phyloP scores from a whole-genome alignment of 192 early-diverging fungal species.

The Phlyctochytrium arcticum region DNA sequence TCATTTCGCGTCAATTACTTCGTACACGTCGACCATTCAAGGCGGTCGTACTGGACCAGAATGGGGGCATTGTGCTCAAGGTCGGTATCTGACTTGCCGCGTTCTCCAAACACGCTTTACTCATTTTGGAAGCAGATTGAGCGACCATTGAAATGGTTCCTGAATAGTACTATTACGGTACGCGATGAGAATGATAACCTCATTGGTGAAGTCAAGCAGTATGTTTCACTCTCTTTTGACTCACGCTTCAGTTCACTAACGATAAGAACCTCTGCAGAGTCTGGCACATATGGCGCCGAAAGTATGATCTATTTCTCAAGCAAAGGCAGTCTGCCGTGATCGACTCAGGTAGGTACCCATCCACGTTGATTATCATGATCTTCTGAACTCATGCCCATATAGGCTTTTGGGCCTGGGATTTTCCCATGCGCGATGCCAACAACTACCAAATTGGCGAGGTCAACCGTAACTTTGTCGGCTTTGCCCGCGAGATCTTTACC shows the following conservation, averaged over 20 bases:
- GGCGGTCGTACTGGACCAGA: slow-evolving; percentile 65
- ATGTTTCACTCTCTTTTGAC: neutral
- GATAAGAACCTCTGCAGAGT: slow-evolving; percentile 21
- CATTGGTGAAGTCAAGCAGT: slow-evolving; percentile 81
- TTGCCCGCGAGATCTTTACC: slow-evolving; percentile 78
- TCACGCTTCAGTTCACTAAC: neutral
- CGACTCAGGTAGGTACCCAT: slow-evolving; percentile 10
- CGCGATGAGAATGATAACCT: slow-evolving; percentile 50
- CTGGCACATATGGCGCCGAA: slow-evolving; percentile 75
- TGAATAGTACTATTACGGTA: slow-evolving; percentile 71
- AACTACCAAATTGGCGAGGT: slow-evolving; percentile 55
- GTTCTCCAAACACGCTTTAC: no score
- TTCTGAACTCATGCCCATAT: neutral
- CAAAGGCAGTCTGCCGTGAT: slow-evolving; percentile 43
- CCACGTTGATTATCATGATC: neutral
- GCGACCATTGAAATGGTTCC: slow-evolving; percentile 70
- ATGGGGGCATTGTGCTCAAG: slow-evolving; percentile 69
- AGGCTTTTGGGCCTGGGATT: slow-evolving; percentile 75
- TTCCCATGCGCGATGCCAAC: slow-evolving; percentile 59
- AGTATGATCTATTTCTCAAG: slow-evolving; percentile 78
- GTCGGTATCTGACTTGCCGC: slow-evolving; percentile 40
- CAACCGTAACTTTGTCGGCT: slow-evolving; percentile 77
- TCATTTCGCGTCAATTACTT: slow-evolving; percentile 67
- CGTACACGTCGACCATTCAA: slow-evolving; percentile 71
- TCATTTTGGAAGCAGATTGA: no score